phyloP scores from a whole-genome alignment of 345 rosid species.

The Boechera divaricarpa region DNA sequence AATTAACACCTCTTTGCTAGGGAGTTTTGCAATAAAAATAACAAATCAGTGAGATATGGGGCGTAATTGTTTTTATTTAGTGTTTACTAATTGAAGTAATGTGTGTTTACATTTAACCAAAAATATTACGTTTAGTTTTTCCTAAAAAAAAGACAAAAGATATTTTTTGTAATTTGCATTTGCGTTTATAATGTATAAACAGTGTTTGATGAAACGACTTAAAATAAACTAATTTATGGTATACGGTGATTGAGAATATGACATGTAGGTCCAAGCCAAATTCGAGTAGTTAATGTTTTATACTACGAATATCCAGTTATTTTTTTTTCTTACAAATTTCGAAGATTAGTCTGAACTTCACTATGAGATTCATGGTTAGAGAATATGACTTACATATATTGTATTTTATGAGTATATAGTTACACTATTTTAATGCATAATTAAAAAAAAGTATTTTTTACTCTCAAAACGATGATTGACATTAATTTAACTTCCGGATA shows the following conservation, averaged over 20 bases:
- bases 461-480: no score
- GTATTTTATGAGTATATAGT: no score
- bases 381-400: no score
- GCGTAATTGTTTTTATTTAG: no score
- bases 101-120: no score
- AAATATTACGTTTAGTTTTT: no score
- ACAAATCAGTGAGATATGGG: background rate
- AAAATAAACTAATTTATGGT: background rate
- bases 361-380: background rate
- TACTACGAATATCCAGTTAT: background rate
- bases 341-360: background rate
- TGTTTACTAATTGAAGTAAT: no score
- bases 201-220: background rate
- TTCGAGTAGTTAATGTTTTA: no score
- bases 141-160: background rate
- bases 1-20: background rate
- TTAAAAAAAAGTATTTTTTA: no score
- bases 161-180: background rate
- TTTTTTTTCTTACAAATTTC: background rate
- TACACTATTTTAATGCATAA: no score
- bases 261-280: background rate
- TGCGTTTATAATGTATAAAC: background rate
- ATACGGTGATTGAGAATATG: background rate
- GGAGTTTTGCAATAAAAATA: background rate
- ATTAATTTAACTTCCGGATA: background rate